Base-by-base conservation (phyloP, 805 yeast genomes). In the Spathaspora arborariae region DNA sequence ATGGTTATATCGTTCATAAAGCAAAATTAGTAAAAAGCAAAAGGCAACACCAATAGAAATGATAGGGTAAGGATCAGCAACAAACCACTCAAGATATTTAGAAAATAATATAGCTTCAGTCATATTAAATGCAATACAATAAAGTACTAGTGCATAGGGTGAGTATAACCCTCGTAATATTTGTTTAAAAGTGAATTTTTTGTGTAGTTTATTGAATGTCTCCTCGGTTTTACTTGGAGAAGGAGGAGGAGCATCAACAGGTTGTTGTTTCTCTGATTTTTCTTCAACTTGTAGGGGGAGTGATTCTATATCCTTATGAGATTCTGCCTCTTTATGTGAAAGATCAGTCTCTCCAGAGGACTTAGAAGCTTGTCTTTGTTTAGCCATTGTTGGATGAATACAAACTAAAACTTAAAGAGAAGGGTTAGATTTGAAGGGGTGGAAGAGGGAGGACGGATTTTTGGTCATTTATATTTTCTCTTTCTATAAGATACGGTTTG, bases 101-200 rank as follows among this genome's bases (percentile, higher is more conserved):
- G 24, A 20, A 42, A 16, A 43, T 13, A 46, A 34, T 2, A 43
- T 37, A 3, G 44, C 27, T 16, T 44, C 47, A 3, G 41, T 19
- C 8, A 41, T 4, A 30, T 44, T 47, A 20, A 47, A 44, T 19
- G 39, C 34, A n/a, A 47, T 35, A 30, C 45, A 24, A 16, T 40
- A 39, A 13, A 44, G 6, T 2, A 44, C 33, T 18, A 44, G 15
- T 8, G 47, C 41, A 24, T 21, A 35, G 4, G 42, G 42, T 21
- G 19, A 15, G 20, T 42, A 46, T 4, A 26, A 15, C 42, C 39
- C 38, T 40, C 27, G 20, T 37, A 37, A 30, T 15, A 30, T 13
- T 30, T 30, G 35, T 30, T 30, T 30, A 16, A 30, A 30, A 13
- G n/a, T 16, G 8, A 16, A 30, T 30, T 15, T 30, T 13, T 30